Evolutionary conservation across 2,329 filamentous ascomycete species (phyloP), one percentile per base, ranked within the genome.

Genomic region (Diaporthe sp.): DNA sequence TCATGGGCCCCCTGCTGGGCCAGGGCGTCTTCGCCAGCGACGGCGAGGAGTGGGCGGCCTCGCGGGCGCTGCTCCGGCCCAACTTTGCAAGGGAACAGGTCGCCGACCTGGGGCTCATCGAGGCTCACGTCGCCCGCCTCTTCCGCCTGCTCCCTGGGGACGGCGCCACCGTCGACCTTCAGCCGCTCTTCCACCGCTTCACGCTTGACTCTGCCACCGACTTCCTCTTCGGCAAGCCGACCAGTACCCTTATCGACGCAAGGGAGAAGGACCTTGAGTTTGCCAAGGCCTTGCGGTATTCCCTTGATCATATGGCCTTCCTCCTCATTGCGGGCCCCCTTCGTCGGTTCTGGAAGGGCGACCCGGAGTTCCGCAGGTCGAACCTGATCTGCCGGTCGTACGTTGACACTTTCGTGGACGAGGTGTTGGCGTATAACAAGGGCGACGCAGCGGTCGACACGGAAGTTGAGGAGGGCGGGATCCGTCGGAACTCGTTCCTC

Each of bases 131-230:
- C 9, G 15, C 37, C 25, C 37, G 28, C 37, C 58, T 73, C 2
- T 55, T 73, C 58, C 17, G 28, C 9, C 42, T 62, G n/a, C 31
- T 73, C 5, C 71, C 71, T 10, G 7, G 9, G 13, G 46, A 69
- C 25, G 61, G 51, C 5, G 31, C 37, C 44, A 68, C 51, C 4
- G 72, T 74, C n/a, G 61, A 74, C 46, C 28, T 74, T n/a, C n/a
- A 42, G 53, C 46, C 46, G 9, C 28, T 74, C 4, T 69, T 74
- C 42, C 46, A 46, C 42, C 39, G 51, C 12, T 49, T 57, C 28
- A 74, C 72, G 15, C 39, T 74, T 25, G 72, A 69, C 34, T 58
- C 61, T 6, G 61, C 72, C 12, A 74, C 72, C 0, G 61, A 74
- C 3, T 69, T 74, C 19, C 17, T 74, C 8, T 69, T 74, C 5